A percentile compares a stretch with the other conserved stretches of the same genome.
Evolutionary conservation across 805 yeast species (phyloP).

Genomic region (Gaillardinia entomophila): DNA sequence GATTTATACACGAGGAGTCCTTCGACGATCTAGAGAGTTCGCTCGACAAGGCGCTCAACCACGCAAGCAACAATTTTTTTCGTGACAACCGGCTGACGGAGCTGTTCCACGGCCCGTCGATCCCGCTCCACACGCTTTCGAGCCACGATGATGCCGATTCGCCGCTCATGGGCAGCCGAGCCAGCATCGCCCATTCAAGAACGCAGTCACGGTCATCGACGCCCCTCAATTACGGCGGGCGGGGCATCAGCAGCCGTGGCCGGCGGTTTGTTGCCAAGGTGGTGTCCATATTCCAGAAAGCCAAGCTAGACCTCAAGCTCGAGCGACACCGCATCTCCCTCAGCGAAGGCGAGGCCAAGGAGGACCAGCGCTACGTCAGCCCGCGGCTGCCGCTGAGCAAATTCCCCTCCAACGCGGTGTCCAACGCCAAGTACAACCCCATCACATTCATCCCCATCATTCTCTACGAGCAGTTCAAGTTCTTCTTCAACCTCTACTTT

Average conservation of each 20-base stretch:
- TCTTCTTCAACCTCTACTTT: slow-evolving; percentile 90
- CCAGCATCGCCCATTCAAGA: slow-evolving; percentile 8
- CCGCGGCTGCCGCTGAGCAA: slow-evolving; percentile 25
- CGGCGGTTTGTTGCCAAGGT: slow-evolving; percentile 6
- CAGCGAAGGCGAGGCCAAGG: background rate
- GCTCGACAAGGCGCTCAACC: slow-evolving; percentile 59
- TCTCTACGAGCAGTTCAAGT: slow-evolving; percentile 92
- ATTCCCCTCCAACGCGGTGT: slow-evolving; percentile 69
- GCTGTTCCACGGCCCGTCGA: background rate
- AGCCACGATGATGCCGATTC: slow-evolving; percentile 12
- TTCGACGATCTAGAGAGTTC: slow-evolving; percentile 64
- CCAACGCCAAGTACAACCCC: slow-evolving; percentile 92
- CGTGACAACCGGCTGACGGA: slow-evolving; percentile 8
- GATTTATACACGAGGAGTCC: slow-evolving; percentile 24
- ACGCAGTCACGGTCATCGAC: slow-evolving; percentile 13
- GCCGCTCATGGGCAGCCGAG: slow-evolving; percentile 19
- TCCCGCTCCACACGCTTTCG: background rate
- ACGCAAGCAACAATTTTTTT: slow-evolving; percentile 36
- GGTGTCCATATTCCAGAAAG: slow-evolving; percentile 15
- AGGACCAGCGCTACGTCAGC: slow-evolving; percentile 31
- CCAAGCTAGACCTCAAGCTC: slow-evolving; percentile 19
- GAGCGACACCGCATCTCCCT: slow-evolving; percentile 14
- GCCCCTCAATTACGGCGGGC: slow-evolving; percentile 8
- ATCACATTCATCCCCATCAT: slow-evolving; percentile 83
- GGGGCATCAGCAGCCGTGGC: slow-evolving; percentile 6